Evolutionary conservation across 2,329 filamentous ascomycete genomes (phyloP).

Genomic region (Beauveria brongniartii): DNA sequence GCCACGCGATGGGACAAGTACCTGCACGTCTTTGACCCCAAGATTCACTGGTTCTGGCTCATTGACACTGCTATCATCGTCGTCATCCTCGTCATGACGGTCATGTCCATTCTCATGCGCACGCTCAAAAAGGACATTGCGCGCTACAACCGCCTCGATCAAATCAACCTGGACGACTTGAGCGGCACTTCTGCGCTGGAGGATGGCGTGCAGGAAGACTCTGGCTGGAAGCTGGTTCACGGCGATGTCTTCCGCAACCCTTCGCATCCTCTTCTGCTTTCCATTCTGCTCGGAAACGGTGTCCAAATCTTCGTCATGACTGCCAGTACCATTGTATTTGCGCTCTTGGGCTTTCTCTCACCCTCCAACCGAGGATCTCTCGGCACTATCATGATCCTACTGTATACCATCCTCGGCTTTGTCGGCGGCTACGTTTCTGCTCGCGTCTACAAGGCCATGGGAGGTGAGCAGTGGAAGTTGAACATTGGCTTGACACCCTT

Average conservation of each 20-base stretch:
- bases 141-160: slow-evolving; percentile 88
- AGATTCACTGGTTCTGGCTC: slow-evolving; percentile 98
- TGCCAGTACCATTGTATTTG: slow-evolving; percentile 86
- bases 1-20: slow-evolving; percentile 99
- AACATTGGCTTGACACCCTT: slow-evolving; percentile 85
- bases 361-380: slow-evolving; percentile 92
- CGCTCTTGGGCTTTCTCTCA: slow-evolving; percentile 87
- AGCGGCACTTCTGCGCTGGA: slow-evolving; percentile 71
- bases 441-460: slow-evolving; percentile 88
- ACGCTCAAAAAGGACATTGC: slow-evolving; percentile 93
- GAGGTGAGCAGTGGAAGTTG: slow-evolving; percentile 87
- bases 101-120: slow-evolving; percentile 83
- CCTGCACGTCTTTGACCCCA: slow-evolving; percentile 91
- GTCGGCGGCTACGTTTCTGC: slow-evolving; percentile 87
- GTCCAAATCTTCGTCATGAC: slow-evolving; percentile 98
- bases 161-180: slow-evolving; percentile 83
- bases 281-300: slow-evolving; percentile 84
- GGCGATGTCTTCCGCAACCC: slow-evolving; percentile 94
- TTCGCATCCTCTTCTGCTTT: slow-evolving; percentile 72
- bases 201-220: slow-evolving; percentile 94
- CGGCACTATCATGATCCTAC: slow-evolving; percentile 83
- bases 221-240: slow-evolving; percentile 96
- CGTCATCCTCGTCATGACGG: slow-evolving; percentile 81
- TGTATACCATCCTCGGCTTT: slow-evolving; percentile 89
- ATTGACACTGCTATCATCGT: slow-evolving; percentile 96